Conservation (phyloP, 2,329 filamentous ascomycete species). For the Aspergillus intermedius region DNA sequence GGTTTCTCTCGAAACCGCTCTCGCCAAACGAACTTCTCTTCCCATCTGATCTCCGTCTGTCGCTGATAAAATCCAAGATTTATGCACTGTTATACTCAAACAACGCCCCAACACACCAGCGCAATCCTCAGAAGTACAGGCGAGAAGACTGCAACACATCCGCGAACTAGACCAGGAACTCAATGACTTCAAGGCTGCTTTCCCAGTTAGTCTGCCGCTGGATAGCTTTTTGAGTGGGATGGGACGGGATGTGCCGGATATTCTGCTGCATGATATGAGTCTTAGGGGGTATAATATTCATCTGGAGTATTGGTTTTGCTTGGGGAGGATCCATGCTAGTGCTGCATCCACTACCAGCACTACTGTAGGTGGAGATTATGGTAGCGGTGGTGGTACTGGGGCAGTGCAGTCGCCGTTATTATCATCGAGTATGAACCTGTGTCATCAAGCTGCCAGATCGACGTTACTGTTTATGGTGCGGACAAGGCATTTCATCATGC, state of each 20-base stretch:
- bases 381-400: too few species aligned
- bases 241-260: conserved; percentile 9
- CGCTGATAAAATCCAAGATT: conserved; percentile 18
- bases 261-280: conserved; percentile 18
- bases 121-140: conserved; percentile 3
- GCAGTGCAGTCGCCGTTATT: conserved; percentile 8
- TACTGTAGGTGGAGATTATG: background rate
- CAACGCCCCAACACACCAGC: conserved; percentile 5
- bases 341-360: conserved; percentile 1
- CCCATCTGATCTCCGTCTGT: conserved; percentile 19
- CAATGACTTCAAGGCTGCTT: conserved; percentile 12
- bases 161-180: conserved; percentile 19
- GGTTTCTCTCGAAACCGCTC: conserved; percentile 16
- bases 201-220: conserved; percentile 13
- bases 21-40: conserved; percentile 16
- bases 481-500: conserved; percentile 13
- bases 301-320: conserved; percentile 20
- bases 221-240: conserved; percentile 12
- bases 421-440: conserved; percentile 18
- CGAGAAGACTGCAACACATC: conserved; percentile 15
- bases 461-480: conserved; percentile 17
- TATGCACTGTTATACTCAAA: conserved; percentile 15
- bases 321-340: conserved; percentile 19
- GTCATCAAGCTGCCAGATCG: conserved; percentile 14
- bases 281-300: conserved; percentile 19